These are phyloP conservation scores for Solanum pennellii DNA, from an alignment of 257 asterid species.

Conservation along the genomic window DNA sequence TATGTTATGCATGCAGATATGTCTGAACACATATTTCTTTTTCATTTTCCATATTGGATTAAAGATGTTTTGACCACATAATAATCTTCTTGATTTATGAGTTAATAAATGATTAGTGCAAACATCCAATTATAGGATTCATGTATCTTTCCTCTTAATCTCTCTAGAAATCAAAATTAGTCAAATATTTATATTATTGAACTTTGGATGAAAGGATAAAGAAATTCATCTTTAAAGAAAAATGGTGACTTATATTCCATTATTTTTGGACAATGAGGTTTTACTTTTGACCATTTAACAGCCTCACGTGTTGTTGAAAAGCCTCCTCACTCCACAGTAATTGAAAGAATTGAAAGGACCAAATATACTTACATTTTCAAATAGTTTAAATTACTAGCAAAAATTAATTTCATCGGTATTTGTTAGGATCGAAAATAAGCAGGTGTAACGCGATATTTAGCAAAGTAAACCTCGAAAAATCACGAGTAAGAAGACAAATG, in stretches of 20 bases:
- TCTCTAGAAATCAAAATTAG: background rate
- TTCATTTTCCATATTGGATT: background rate
- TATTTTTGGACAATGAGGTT: background rate
- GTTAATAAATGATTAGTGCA: background rate
- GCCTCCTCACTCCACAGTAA: background rate
- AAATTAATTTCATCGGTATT: no score
- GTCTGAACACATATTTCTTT: background rate
- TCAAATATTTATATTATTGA: background rate
- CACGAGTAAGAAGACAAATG: no score
- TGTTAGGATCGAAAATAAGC: no score
- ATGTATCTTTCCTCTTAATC: background rate
- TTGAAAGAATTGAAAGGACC: background rate
- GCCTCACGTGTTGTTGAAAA: background rate
- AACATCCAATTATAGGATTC: background rate
- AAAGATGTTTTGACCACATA: background rate
- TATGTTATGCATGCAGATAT: background rate
- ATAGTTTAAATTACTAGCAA: no score
- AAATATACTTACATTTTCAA: background rate
- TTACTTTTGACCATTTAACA: background rate
- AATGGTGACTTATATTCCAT: background rate
- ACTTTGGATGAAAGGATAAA: background rate
- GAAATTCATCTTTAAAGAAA: background rate
- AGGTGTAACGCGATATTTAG: no score
- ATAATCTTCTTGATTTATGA: background rate
- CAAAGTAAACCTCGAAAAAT: no score